Evolutionary conservation across 768 basidiomycete species (phyloP).

Genomic region (Chalciporus pseudorubinellus): DNA sequence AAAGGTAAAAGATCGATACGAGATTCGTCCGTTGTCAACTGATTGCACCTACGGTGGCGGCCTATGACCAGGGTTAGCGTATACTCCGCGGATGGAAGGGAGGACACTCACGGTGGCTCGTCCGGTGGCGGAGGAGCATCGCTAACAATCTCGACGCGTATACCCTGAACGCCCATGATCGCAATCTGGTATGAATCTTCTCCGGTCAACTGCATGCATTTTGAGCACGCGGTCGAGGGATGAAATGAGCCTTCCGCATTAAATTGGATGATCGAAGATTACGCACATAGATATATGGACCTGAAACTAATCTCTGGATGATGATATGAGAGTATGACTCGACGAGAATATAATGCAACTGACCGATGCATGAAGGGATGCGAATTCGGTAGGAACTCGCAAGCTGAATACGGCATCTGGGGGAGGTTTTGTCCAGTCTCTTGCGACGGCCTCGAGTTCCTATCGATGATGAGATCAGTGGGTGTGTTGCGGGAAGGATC

Average conservation of each 20-base stretch:
- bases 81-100: neutral
- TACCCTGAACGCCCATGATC: constrained; percentile 75
- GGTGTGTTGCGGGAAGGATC: neutral
- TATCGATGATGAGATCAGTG: constrained; percentile 28
- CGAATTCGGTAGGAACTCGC: constrained; percentile 85
- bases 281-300: constrained; percentile 81
- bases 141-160: constrained; percentile 82
- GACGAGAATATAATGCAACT: constrained; percentile 29
- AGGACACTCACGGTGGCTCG: constrained; percentile 69
- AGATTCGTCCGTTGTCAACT: constrained; percentile 12
- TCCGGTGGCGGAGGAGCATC: constrained; percentile 84
- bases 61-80: constrained; percentile 27
- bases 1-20: constrained; percentile 2
- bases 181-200: constrained; percentile 91
- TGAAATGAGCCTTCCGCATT: constrained; percentile 9
- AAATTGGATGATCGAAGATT: constrained; percentile 13
- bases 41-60: constrained; percentile 47
- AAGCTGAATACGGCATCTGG: constrained; percentile 73
- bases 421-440: constrained; percentile 86
- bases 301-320: constrained; percentile 68
- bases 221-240: constrained; percentile 21
- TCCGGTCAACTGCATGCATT: constrained; percentile 57
- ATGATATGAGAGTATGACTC: constrained; percentile 18
- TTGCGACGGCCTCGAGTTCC: constrained; percentile 79
- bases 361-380: constrained; percentile 80